Conservation (phyloP, 352 stramenopile genomes). For the Phytophthora vignae region DNA sequence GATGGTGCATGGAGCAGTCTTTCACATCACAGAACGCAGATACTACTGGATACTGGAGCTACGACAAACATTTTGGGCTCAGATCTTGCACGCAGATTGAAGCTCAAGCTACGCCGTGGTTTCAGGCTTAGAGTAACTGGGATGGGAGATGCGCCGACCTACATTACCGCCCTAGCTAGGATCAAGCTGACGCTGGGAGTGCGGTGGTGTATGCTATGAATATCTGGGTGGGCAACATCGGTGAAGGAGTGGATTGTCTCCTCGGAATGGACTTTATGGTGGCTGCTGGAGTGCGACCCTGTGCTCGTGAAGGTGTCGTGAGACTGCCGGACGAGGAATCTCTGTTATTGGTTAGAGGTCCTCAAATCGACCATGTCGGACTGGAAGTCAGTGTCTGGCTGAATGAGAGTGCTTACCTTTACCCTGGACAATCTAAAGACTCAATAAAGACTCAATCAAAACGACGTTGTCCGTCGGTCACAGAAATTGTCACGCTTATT, state of each 20-base stretch:
- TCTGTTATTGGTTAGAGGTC: neutral
- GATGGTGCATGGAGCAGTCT: too few relatives aligned
- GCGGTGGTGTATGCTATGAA: conserved; percentile 25
- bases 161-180: too few relatives aligned
- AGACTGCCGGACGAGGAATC: conserved; percentile 15
- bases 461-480: too few relatives aligned
- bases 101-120: too few relatives aligned
- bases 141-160: too few relatives aligned
- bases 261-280: conserved; percentile 46
- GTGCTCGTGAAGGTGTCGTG: conserved; percentile 8
- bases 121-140: too few relatives aligned
- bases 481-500: too few relatives aligned
- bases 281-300: conserved; percentile 21
- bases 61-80: too few relatives aligned
- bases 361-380: neutral
- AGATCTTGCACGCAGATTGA: too few relatives aligned
- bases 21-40: too few relatives aligned
- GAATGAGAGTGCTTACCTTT: neutral
- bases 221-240: conserved; percentile 37
- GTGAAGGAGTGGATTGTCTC: conserved; percentile 28
- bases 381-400: neutral
- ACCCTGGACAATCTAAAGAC: neutral
- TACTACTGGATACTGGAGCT: too few relatives aligned
- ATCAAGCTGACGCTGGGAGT: conserved; percentile 44
- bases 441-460: too few relatives aligned